Evolutionary conservation across 176 grass and related monocot genomes (phyloP).

Genomic region (Juncus inflexus): DNA sequence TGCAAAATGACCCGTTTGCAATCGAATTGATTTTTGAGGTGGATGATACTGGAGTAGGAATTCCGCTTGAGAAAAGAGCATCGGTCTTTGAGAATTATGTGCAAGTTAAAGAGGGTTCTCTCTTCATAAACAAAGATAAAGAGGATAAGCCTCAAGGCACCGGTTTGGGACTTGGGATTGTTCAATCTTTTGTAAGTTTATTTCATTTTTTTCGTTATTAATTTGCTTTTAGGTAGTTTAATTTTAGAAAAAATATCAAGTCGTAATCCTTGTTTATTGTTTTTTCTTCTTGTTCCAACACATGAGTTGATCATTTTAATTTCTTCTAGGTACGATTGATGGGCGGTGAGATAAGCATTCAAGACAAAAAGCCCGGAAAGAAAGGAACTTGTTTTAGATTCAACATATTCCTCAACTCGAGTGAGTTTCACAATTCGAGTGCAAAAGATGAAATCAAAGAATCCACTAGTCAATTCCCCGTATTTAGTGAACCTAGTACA

Average conservation of each 20-base stretch:
- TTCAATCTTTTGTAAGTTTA: constrained; percentile 69
- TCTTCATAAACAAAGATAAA: too few relatives aligned
- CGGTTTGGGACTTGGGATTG: constrained; percentile 83
- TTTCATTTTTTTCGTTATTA: not conserved
- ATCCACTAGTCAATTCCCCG: not conserved
- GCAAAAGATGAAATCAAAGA: not conserved
- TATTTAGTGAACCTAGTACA: not conserved
- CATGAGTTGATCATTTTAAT: not conserved
- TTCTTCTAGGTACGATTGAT: constrained; percentile 61
- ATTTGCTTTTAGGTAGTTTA: not conserved
- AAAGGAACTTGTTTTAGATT: constrained; percentile 71
- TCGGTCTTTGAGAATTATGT: constrained; percentile 84
- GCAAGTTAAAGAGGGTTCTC: constrained; percentile 40
- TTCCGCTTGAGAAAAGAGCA: constrained; percentile 56
- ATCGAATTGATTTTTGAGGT: constrained; percentile 76
- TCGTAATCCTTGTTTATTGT: too few relatives aligned
- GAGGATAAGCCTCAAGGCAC: constrained; percentile 59
- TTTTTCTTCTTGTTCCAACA: not conserved
- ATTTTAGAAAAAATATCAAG: not conserved
- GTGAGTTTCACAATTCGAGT: constrained; percentile 6
- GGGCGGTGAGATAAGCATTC: constrained; percentile 81
- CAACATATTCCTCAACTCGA: constrained; percentile 57
- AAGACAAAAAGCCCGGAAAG: constrained; percentile 49
- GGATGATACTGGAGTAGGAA: constrained; percentile 63
- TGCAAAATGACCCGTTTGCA: constrained; percentile 27